Evolutionary conservation across 352 stramenopile species (phyloP).

Genomic region (Elongisporangium undulatum): DNA sequence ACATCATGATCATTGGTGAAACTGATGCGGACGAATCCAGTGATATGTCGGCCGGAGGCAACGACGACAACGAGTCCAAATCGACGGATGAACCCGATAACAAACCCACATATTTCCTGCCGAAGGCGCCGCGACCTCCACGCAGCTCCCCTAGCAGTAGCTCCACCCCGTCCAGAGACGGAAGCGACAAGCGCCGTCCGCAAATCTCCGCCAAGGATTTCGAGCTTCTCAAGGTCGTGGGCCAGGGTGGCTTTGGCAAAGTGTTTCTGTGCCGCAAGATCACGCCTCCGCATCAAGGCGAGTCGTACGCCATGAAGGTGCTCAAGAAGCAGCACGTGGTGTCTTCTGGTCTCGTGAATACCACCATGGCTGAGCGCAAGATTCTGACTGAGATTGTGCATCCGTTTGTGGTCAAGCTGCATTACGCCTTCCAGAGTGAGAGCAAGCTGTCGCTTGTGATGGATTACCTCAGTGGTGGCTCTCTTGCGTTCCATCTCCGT

Average conservation of each 20-base stretch:
- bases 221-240: constrained; percentile 96
- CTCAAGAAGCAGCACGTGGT: constrained; percentile 92
- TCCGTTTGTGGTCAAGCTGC: constrained; percentile 93
- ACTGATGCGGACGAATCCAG: constrained; percentile 72
- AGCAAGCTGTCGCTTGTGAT: constrained; percentile 92
- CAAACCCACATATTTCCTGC: background rate
- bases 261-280: constrained; percentile 97
- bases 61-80: background rate
- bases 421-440: constrained; percentile 94
- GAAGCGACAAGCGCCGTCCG: constrained; percentile 11
- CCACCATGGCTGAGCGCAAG: constrained; percentile 91
- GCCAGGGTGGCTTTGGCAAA: constrained; percentile 96
- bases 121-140: background rate
- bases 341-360: constrained; percentile 90
- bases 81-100: constrained; percentile 1
- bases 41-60: constrained; percentile 52
- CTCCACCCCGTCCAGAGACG: background rate
- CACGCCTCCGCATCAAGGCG: constrained; percentile 77
- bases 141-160: background rate
- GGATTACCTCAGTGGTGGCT: constrained; percentile 91
- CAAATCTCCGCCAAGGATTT: constrained; percentile 90
- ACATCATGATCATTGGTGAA: constrained; percentile 86
- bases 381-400: constrained; percentile 92
- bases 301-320: constrained; percentile 99
- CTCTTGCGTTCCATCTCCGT: constrained; percentile 86